Conservation (phyloP, 2,329 filamentous ascomycete genomes). For the Phyllosticta capitalensis region DNA sequence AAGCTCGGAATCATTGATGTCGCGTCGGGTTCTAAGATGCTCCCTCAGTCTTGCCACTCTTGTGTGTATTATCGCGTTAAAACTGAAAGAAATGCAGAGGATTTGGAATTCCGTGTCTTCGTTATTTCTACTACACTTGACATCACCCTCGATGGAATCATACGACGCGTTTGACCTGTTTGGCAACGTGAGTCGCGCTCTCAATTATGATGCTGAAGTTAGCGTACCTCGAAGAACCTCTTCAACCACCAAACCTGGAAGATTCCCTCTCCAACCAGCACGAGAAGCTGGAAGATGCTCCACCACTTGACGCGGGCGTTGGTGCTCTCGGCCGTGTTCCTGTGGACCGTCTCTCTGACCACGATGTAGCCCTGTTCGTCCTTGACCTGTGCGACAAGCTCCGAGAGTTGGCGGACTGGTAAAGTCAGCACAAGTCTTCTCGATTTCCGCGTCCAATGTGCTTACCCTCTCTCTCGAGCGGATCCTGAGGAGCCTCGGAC, state of each 20-base stretch:
- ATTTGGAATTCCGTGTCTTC: conserved; percentile 3
- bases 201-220: conserved; percentile 13
- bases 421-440: not conserved
- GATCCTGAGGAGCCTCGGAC: conserved; percentile 71
- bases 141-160: conserved; percentile 20
- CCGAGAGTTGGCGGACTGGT: conserved; percentile 72
- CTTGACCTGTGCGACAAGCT: conserved; percentile 84
- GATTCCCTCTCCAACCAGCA: conserved; percentile 81
- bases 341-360: conserved; percentile 80
- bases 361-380: conserved; percentile 98
- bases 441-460: conserved; percentile 2
- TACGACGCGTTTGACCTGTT: conserved; percentile 54
- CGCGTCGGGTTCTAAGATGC: too few relatives aligned
- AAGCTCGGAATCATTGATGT: too few relatives aligned
- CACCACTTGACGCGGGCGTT: conserved; percentile 98
- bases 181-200: conserved; percentile 18
- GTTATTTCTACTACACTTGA: conserved; percentile 5
- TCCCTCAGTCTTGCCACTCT: too few relatives aligned
- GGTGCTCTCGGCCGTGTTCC: conserved; percentile 98
- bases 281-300: conserved; percentile 90
- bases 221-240: conserved; percentile 80
- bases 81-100: not conserved
- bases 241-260: conserved; percentile 99
- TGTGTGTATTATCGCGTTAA: too few relatives aligned
- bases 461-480: conserved; percentile 80